Percentiles rank a stretch among this genome's conserved stretches.
Evolutionary conservation across 2,329 filamentous ascomycete genomes (phyloP).

Genomic region (Camptophora hylomeconis): DNA sequence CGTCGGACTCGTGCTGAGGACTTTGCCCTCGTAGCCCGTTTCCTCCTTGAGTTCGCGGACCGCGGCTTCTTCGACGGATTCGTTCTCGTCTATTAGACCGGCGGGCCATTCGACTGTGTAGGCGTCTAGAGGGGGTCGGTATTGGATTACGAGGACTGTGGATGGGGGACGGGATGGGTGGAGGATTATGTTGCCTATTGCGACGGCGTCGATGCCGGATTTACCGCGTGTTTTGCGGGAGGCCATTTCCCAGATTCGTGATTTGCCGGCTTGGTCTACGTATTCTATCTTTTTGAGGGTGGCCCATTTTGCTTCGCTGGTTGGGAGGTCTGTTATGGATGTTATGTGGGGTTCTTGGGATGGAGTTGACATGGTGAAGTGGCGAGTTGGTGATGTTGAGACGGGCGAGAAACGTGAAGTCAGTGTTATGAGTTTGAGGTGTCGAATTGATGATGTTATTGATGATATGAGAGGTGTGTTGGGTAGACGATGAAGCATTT

Average conservation of each 20-base stretch:
- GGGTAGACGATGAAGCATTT: too few species aligned
- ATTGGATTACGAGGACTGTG: slow-evolving; percentile 40
- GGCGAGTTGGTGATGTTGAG: too few species aligned
- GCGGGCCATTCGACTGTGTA: slow-evolving; percentile 49
- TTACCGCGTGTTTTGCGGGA: slow-evolving; percentile 37
- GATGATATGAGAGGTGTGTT: too few species aligned
- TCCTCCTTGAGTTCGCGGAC: slow-evolving; percentile 48
- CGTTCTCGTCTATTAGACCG: slow-evolving; percentile 44
- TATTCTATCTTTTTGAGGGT: slow-evolving; percentile 24
- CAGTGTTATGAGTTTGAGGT: too few species aligned
- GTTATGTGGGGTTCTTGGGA: slow-evolving; percentile 6
- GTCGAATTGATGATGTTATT: too few species aligned
- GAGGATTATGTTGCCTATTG: slow-evolving; percentile 40
- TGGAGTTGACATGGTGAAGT: not conserved
- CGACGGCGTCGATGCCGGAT: slow-evolving; percentile 47
- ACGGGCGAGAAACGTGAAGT: too few species aligned
- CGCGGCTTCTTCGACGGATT: slow-evolving; percentile 42
- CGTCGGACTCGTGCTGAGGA: slow-evolving; percentile 45
- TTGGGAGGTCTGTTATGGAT: slow-evolving; percentile 8
- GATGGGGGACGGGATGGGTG: slow-evolving; percentile 33
- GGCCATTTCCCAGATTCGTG: slow-evolving; percentile 12
- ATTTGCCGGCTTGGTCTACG: slow-evolving; percentile 11
- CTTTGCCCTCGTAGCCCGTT: slow-evolving; percentile 45
- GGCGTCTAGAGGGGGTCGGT: slow-evolving; percentile 45
- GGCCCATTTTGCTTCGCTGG: slow-evolving; percentile 27